Evolutionary conservation across 2,329 filamentous ascomycete species (phyloP), one percentile per base, ranked within the genome.

Genomic region (Penicillium capsulatum): DNA sequence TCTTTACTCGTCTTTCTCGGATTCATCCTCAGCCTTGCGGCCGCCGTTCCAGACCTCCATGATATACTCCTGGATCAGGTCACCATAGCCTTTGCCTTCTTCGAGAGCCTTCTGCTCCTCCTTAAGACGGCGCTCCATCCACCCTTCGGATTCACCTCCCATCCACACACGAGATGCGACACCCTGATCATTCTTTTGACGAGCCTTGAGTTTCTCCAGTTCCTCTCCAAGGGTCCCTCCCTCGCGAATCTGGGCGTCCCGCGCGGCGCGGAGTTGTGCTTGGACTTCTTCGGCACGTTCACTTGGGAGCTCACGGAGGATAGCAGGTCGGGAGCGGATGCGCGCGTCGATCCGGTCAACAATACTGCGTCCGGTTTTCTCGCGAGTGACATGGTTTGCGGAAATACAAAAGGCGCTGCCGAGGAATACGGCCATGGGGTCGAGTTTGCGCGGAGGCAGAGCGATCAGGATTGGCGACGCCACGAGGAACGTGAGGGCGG

Each of bases 31-130:
- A 22, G 9, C 19, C 36, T 55, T 57, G 44, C 59, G 59, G 24
- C 61, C 59, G 60, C 59, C 63, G 44, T 61, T 68, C 66, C 67
- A 70, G 19, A 69, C 68, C 42, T 71, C 68, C 65, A 63, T 68
- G 31, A 71, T 62, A 61, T 71, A 64, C 43, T 70, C 66, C 47
- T 61, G 59, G 35, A 71, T 71, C 59, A 71, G 57, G 59, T 66
- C 64, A 0, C 65, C 60, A 57, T 71, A 71, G 2, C 67, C 65
- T 45, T 67, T 69, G 28, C 68, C 64, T 40, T 66, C 59, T 35
- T 58, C 55, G 42, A 71, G 45, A 22, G 67, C 67, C 54, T 68
- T 58, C 56, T 64, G 59, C 48, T 70, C 68, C 50, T 71, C 66
- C 28, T 53, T 44, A 33, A 69, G 38, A 37, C 68, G 51, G 40